These are phyloP conservation scores for Corynespora cassiicola DNA, from an alignment of 2,329 filamentous ascomycete species.

Conservation along the genomic window DNA sequence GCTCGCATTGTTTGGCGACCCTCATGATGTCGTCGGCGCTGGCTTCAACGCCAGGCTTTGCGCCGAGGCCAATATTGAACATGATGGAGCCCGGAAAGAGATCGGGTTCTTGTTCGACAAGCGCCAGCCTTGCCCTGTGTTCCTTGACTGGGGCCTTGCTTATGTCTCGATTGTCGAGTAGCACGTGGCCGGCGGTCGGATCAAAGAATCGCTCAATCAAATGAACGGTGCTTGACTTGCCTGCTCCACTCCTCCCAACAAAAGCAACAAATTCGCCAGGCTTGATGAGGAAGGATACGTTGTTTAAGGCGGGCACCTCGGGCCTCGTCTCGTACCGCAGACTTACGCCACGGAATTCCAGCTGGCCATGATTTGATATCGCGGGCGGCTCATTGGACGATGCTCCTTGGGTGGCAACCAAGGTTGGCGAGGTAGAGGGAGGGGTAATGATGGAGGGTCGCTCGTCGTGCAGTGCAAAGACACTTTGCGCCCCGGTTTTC, in stretches of 20 bases:
- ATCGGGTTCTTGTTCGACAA: slow-evolving; percentile 55
- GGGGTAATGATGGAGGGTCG: slow-evolving; percentile 45
- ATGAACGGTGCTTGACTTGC: slow-evolving; percentile 54
- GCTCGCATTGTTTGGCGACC: slow-evolving; percentile 50
- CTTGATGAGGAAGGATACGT: slow-evolving; percentile 48
- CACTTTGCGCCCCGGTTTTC: slow-evolving; percentile 51
- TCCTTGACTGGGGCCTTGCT: slow-evolving; percentile 42
- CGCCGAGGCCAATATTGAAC: slow-evolving; percentile 53
- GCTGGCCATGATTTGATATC: slow-evolving; percentile 29
- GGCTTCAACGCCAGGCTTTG: slow-evolving; percentile 28
- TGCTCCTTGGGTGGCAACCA: too few species aligned
- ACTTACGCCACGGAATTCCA: slow-evolving; percentile 42
- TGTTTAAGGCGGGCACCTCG: slow-evolving; percentile 38
- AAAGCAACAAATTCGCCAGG: slow-evolving; percentile 48
- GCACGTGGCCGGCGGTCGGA: slow-evolving; percentile 45
- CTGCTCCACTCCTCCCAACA: slow-evolving; percentile 53
- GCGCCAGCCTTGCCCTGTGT: slow-evolving; percentile 48
- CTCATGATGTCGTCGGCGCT: slow-evolving; percentile 34
- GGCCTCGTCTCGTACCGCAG: slow-evolving; percentile 41
- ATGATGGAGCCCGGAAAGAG: slow-evolving; percentile 53
- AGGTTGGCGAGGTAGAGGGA: background rate
- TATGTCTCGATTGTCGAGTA: slow-evolving; percentile 52
- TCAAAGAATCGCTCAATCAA: slow-evolving; percentile 56
- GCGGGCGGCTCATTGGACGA: background rate
- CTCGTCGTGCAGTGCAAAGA: slow-evolving; percentile 51